phyloP scores from a whole-genome alignment of 176 grass and related monocot species.

The Rhynchospora breviuscula region DNA sequence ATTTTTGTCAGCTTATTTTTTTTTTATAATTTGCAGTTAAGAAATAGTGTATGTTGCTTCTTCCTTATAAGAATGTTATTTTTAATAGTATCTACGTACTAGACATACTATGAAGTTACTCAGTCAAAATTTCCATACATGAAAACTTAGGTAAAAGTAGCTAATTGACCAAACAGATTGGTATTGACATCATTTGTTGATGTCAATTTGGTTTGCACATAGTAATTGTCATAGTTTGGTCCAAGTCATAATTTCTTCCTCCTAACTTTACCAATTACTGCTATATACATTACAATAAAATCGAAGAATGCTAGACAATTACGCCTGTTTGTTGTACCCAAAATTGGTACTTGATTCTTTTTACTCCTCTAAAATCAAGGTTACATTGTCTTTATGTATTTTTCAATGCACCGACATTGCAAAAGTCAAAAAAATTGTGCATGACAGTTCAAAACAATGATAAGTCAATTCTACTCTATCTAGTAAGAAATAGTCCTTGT shows the following conservation, averaged over 20 bases:
- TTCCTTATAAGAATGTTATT: background rate
- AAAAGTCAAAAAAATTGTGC: no score
- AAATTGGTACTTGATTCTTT: no score
- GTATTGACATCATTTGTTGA: background rate
- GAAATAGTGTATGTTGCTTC: background rate
- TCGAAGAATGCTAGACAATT: no score
- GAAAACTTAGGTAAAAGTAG: background rate
- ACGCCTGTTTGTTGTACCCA: no score
- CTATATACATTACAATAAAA: no score
- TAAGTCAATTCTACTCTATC: no score
- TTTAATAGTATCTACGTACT: background rate
- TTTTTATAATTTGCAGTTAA: background rate
- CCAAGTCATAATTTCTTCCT: background rate
- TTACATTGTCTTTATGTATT: no score
- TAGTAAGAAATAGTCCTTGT: no score
- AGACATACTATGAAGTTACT: background rate
- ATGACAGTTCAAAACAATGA: no score
- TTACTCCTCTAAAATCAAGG: no score
- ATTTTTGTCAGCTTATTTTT: background rate
- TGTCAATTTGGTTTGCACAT: background rate
- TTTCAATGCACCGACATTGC: no score
- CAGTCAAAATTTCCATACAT: background rate
- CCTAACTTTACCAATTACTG: background rate
- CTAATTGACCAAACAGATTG: background rate
- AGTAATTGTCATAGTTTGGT: background rate